Conservation (phyloP, 441 rosid genomes). For the Rhodomyrtus psidioides region DNA sequence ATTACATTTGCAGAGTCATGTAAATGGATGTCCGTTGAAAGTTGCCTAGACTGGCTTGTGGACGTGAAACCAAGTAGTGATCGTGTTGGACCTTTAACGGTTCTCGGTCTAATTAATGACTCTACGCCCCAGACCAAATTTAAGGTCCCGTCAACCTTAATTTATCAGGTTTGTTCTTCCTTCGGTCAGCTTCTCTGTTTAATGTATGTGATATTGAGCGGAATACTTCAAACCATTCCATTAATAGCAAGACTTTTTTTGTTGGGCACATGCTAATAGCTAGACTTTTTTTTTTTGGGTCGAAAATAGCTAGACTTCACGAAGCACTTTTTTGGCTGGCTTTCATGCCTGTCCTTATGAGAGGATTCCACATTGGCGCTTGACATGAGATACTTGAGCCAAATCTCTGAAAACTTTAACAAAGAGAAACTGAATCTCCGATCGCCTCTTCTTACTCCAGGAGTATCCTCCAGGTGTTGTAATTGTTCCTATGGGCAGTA, state of each 20-base stretch:
- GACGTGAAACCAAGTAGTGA: conserved; percentile 46
- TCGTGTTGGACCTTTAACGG: conserved; percentile 57
- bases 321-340: not conserved
- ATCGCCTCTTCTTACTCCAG: conserved; percentile 29
- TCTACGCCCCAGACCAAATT: conserved; percentile 18
- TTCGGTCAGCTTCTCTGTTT: not conserved
- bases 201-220: not conserved
- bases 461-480: conserved; percentile 88
- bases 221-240: not conserved
- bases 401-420: not conserved
- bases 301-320: not conserved
- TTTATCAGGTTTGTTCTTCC: conserved; percentile 48
- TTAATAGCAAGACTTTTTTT: not conserved
- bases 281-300: too few relatives aligned
- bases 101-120: conserved; percentile 44
- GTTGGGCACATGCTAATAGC: not conserved
- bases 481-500: conserved; percentile 70
- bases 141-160: conserved; percentile 32
- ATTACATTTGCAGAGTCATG: conserved; percentile 32
- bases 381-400: not conserved
- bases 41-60: conserved; percentile 43
- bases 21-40: conserved; percentile 62
- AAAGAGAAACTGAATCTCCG: not conserved
- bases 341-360: not conserved
- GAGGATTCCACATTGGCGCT: not conserved